A percentile compares a stretch with the other conserved stretches of the same genome.
phyloP scores from a whole-genome alignment of 2,329 filamentous ascomycete species.

The Neopestalotiopsis rosae region DNA sequence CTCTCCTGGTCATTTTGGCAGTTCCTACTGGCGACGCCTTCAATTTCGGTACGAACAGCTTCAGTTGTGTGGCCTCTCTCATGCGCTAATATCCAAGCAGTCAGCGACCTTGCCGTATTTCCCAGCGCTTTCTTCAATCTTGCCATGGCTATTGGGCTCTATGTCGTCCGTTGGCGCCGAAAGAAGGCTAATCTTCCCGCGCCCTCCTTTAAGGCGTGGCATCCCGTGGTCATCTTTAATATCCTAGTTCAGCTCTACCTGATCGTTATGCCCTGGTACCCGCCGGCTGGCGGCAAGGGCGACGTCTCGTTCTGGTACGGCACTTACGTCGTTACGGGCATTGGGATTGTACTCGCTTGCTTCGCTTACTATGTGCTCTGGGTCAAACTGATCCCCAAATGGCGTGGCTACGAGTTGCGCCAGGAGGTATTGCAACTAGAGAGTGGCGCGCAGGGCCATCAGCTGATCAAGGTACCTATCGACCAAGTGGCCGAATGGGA shows the following conservation, averaged over 20 bases:
- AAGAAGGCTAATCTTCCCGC: conserved; percentile 31
- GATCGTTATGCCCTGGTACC: conserved; percentile 62
- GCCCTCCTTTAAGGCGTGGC: conserved; percentile 51
- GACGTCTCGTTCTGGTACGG: conserved; percentile 65
- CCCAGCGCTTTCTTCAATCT: conserved; percentile 17
- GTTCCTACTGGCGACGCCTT: conserved; percentile 70
- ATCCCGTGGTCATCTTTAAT: conserved; percentile 49
- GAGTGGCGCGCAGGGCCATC: conserved; percentile 49
- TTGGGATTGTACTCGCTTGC: conserved; percentile 47
- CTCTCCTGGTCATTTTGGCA: conserved; percentile 63
- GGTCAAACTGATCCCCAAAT: conserved; percentile 49
- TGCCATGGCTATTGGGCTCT: conserved; percentile 16
- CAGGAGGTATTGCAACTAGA: conserved; percentile 52
- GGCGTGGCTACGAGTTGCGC: conserved; percentile 49
- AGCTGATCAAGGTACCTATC: conserved; percentile 52
- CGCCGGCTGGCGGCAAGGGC: conserved; percentile 51
- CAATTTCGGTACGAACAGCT: conserved; percentile 53
- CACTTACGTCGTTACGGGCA: conserved; percentile 56
- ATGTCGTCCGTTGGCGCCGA: conserved; percentile 16
- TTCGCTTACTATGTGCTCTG: conserved; percentile 55
- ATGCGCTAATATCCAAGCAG: not conserved
- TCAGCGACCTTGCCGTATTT: conserved; percentile 18
- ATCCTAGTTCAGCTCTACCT: conserved; percentile 53
- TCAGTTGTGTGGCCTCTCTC: not conserved
- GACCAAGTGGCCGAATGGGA: conserved; percentile 51